These are phyloP conservation scores for Cladosporium sphaerospermum DNA, from an alignment of 2,329 filamentous ascomycete genomes.

Conservation along the genomic window DNA sequence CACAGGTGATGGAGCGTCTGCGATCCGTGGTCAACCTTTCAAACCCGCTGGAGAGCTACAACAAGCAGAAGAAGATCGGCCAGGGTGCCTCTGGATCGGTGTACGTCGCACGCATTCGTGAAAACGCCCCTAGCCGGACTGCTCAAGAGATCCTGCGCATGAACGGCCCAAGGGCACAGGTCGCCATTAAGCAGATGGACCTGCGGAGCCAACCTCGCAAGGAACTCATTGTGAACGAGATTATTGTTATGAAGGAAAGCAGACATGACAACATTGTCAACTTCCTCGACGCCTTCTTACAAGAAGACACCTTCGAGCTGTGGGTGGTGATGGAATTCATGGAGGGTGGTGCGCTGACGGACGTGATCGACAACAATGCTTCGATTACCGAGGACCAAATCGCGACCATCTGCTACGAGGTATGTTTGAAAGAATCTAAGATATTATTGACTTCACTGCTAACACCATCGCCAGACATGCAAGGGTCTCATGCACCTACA, in stretches of 20 bases:
- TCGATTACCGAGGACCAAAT: slow-evolving; percentile 95
- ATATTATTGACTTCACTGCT: no score
- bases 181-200: slow-evolving; percentile 99
- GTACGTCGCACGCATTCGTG: slow-evolving; percentile 93
- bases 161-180: slow-evolving; percentile 76
- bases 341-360: slow-evolving; percentile 94
- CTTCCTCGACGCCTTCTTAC: slow-evolving; percentile 92
- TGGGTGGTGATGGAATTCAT: slow-evolving; percentile 99
- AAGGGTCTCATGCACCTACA: slow-evolving; percentile 91
- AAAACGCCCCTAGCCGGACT: slow-evolving; percentile 72
- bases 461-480: slow-evolving; percentile 63
- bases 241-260: slow-evolving; percentile 99
- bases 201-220: slow-evolving; percentile 93
- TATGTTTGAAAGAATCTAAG: no score
- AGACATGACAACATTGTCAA: slow-evolving; percentile 98
- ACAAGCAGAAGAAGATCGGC: slow-evolving; percentile 99
- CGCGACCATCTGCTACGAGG: slow-evolving; percentile 91
- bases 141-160: slow-evolving; percentile 72
- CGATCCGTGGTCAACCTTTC: slow-evolving; percentile 94
- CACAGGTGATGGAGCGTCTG: slow-evolving; percentile 92
- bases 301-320: slow-evolving; percentile 90
- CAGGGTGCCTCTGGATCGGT: slow-evolving; percentile 97
- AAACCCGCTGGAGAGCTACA: slow-evolving; percentile 89
- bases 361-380: slow-evolving; percentile 97
- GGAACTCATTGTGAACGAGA: slow-evolving; percentile 98